These are phyloP conservation scores for Ophiostoma himal-ulmi DNA, from an alignment of 2,329 filamentous ascomycete genomes.

Conservation along the genomic window DNA sequence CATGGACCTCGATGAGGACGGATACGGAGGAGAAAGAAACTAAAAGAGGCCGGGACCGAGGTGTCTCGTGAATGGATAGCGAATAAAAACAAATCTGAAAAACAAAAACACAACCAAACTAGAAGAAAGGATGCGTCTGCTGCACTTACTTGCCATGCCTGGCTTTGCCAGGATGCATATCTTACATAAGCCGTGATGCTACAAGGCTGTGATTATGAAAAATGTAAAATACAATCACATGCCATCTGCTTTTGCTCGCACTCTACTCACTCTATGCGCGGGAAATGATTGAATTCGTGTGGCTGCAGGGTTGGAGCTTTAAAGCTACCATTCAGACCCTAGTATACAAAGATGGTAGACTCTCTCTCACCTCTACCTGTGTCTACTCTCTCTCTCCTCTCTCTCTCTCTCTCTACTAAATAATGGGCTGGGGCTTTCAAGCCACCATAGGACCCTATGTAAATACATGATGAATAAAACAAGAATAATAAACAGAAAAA, in stretches of 20 bases:
- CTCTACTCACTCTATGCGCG: neutral
- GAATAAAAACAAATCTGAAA: neutral
- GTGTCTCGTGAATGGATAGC: neutral
- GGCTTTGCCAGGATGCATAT: no score
- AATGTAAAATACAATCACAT: no score
- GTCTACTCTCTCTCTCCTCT: neutral
- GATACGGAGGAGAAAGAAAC: neutral
- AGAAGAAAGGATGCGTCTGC: neutral
- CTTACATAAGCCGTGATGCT: neutral
- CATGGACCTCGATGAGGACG: neutral
- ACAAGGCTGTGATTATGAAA: no score
- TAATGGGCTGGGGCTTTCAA: slow-evolving; percentile 59
- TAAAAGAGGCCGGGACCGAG: neutral
- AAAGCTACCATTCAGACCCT: slow-evolving; percentile 47
- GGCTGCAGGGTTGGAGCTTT: slow-evolving; percentile 42
- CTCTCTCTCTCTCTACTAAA: slow-evolving; percentile 26
- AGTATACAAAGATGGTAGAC: neutral
- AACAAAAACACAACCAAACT: neutral
- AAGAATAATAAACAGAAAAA: neutral
- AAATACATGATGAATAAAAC: slow-evolving; percentile 17
- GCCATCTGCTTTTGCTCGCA: no score
- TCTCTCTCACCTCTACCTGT: neutral
- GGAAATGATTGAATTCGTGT: slow-evolving; percentile 2
- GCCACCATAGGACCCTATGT: slow-evolving; percentile 51
- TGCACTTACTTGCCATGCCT: no score